Evolutionary conservation across 2,329 filamentous ascomycete species (phyloP).

Genomic region (Lasiodiplodia gonubiensis): DNA sequence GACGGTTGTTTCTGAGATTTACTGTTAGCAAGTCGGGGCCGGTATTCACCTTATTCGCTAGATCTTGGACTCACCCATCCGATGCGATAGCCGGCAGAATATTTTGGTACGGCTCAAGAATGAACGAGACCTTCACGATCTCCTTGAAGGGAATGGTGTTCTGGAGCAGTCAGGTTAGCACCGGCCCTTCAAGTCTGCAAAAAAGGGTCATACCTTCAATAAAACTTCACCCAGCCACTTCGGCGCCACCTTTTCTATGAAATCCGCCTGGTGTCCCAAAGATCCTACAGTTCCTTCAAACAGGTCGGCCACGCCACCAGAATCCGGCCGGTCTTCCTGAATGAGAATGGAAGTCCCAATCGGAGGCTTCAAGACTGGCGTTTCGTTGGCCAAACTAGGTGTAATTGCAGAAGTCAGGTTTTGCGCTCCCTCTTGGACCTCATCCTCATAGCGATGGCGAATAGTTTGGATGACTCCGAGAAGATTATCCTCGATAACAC

Average conservation of each 20-base stretch:
- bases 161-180: constrained; percentile 43
- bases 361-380: constrained; percentile 76
- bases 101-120: constrained; percentile 81
- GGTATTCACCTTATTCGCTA: neutral
- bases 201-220: constrained; percentile 62
- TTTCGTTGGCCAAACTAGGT: constrained; percentile 74
- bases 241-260: constrained; percentile 84
- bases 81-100: constrained; percentile 73
- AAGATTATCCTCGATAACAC: constrained; percentile 77
- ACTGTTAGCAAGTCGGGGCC: neutral
- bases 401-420: constrained; percentile 67
- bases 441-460: constrained; percentile 73
- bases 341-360: constrained; percentile 67
- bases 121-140: constrained; percentile 94
- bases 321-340: constrained; percentile 68
- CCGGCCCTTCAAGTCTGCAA: neutral
- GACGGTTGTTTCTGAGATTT: constrained; percentile 71
- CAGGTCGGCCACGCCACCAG: constrained; percentile 75
- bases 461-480: constrained; percentile 75
- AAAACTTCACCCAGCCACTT: constrained; percentile 92
- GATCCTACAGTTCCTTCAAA: constrained; percentile 87
- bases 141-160: constrained; percentile 87
- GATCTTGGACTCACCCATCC: constrained; percentile 59
- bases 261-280: constrained; percentile 76
- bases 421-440: constrained; percentile 58